Conservation (phyloP, 192 early-diverging fungal species). For the Backusella circina region DNA sequence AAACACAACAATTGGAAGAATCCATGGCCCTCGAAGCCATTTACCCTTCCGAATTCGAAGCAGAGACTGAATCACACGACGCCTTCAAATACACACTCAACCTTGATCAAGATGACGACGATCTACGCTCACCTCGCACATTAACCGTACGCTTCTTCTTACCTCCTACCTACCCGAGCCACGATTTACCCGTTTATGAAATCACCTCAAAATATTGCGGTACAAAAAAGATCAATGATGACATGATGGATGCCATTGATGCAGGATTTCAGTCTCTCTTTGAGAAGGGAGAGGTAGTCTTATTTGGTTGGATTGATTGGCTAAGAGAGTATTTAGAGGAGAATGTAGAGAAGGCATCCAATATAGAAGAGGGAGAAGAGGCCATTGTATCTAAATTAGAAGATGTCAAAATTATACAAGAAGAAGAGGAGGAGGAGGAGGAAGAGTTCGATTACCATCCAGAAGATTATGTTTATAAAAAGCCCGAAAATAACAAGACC, state of each 20-base stretch:
- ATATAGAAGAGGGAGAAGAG: not conserved
- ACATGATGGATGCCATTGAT: constrained; percentile 42
- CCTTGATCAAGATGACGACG: constrained; percentile 22
- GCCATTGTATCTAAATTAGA: not conserved
- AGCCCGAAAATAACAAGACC: not conserved
- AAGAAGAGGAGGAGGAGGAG: constrained; percentile 16
- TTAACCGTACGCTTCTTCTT: constrained; percentile 37
- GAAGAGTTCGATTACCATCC: constrained; percentile 10
- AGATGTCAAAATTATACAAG: not conserved
- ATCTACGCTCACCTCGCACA: constrained; percentile 16
- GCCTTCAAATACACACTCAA: constrained; percentile 21
- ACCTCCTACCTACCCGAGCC: constrained; percentile 44
- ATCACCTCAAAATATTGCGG: constrained; percentile 54
- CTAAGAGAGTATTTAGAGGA: constrained; percentile 44
- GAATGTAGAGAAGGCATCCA: constrained; percentile 8
- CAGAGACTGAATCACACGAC: not conserved
- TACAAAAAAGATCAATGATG: constrained; percentile 36
- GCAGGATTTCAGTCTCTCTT: constrained; percentile 47
- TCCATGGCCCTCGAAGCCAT: constrained; percentile 13
- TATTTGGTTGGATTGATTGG: constrained; percentile 72
- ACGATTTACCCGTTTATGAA: constrained; percentile 43
- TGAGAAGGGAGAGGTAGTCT: constrained; percentile 53
- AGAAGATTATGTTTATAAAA: not conserved
- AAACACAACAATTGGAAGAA: constrained; percentile 5
- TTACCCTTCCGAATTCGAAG: constrained; percentile 3